Percentiles rank a stretch among this genome's conserved stretches.
These are phyloP conservation scores for Phaeoacremonium minimum DNA, from an alignment of 2,329 filamentous ascomycete genomes.

Conservation along the genomic window DNA sequence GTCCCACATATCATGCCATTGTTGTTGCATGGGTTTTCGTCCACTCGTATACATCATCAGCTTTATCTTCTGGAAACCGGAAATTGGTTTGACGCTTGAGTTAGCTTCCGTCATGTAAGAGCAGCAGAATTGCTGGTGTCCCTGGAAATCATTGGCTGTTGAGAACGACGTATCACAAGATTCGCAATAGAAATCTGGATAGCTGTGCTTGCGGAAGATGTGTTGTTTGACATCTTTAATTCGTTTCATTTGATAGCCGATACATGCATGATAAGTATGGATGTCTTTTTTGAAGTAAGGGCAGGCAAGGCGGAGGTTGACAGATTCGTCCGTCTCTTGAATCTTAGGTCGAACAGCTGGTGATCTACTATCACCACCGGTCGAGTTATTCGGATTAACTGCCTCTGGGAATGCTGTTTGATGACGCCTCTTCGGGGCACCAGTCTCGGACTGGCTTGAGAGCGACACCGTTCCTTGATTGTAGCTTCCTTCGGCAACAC, in stretches of 20 bases:
- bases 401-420: no score
- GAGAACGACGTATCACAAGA: not conserved
- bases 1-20: conserved; percentile 5
- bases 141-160: not conserved
- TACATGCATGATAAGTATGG: not conserved
- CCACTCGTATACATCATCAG: not conserved
- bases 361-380: no score
- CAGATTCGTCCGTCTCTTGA: no score
- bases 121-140: conserved; percentile 1
- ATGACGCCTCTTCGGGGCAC: no score
- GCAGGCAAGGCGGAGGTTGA: no score
- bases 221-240: conserved; percentile 6
- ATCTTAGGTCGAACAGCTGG: no score
- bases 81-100: conserved; percentile 1
- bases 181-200: conserved; percentile 2
- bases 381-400: no score
- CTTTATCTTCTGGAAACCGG: conserved; percentile 2
- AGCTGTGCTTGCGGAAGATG: not conserved
- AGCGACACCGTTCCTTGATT: no score
- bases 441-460: no score
- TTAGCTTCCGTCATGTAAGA: not conserved
- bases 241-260: not conserved
- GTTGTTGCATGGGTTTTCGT: not conserved
- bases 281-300: conserved; percentile 5
- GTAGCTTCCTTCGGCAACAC: no score